A percentile compares a stretch with the other conserved stretches of the same genome.
These are phyloP conservation scores for Neoboletus brunneissimus DNA, from an alignment of 768 basidiomycete genomes.

Conservation along the genomic window DNA sequence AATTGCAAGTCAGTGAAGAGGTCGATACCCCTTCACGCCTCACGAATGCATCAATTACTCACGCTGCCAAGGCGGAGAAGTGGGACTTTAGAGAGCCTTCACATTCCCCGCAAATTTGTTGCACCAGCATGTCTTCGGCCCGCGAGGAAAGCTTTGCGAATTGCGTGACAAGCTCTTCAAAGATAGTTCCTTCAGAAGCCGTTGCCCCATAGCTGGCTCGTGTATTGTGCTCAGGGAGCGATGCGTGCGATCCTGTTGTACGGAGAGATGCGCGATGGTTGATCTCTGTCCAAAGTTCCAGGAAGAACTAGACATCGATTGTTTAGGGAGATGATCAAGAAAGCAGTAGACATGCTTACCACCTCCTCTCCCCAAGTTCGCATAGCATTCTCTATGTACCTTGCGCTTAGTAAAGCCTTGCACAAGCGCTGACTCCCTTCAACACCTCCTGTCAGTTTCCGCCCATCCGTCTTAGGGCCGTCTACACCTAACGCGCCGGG, in stretches of 20 bases:
- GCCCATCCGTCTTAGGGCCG: constrained; percentile 45
- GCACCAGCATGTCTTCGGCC: constrained; percentile 86
- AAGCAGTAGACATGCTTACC: constrained; percentile 45
- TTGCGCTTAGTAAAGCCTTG: constrained; percentile 82
- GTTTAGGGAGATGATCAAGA: background rate
- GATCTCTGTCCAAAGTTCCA: constrained; percentile 87
- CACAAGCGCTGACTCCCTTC: constrained; percentile 81
- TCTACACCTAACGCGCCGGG: constrained; percentile 80
- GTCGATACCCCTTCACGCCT: background rate
- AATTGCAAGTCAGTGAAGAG: background rate
- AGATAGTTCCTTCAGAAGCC: constrained; percentile 63
- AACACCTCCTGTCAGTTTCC: constrained; percentile 73
- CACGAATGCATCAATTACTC: constrained; percentile 18
- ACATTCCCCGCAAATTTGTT: constrained; percentile 80
- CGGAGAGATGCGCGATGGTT: constrained; percentile 57
- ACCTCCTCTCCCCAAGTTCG: constrained; percentile 86
- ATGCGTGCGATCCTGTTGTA: constrained; percentile 44
- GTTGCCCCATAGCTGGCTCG: constrained; percentile 22
- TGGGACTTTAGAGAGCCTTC: constrained; percentile 73
- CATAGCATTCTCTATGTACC: constrained; percentile 67
- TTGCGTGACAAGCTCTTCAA: constrained; percentile 67
- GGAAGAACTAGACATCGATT: constrained; percentile 66
- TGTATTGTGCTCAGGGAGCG: constrained; percentile 46
- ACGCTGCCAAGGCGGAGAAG: constrained; percentile 52
- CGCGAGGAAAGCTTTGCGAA: constrained; percentile 61